Evolutionary conservation across 441 rosid genomes (phyloP).

Genomic region (Aquilaria agallochum): DNA sequence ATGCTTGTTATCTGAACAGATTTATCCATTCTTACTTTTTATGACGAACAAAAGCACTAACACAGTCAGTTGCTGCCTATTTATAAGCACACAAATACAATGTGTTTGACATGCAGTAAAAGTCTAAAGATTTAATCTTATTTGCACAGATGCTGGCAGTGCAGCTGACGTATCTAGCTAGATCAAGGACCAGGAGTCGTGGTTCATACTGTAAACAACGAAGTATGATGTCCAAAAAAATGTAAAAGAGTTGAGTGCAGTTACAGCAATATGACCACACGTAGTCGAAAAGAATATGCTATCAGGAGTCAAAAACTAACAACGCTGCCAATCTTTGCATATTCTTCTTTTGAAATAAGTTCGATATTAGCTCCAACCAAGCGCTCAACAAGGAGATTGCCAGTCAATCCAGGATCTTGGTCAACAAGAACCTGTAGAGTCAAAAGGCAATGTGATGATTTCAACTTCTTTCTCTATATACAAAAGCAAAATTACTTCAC

Average conservation of each 20-base stretch:
- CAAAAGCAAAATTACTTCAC: not conserved
- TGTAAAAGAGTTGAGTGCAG: not conserved
- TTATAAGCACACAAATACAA: too few species aligned
- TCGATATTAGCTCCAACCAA: slow-evolving; percentile 83
- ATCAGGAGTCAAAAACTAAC: slow-evolving; percentile 35
- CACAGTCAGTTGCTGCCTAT: too few species aligned
- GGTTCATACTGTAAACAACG: too few species aligned
- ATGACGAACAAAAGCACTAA: too few species aligned
- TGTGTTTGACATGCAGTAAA: too few species aligned
- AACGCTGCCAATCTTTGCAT: slow-evolving; percentile 75
- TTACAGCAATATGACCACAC: not conserved
- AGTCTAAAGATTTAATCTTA: too few species aligned
- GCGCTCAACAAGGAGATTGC: slow-evolving; percentile 90
- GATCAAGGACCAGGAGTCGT: too few species aligned
- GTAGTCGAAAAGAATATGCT: not conserved
- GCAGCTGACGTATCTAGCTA: too few species aligned
- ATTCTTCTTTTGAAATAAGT: slow-evolving; percentile 90
- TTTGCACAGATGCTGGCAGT: too few species aligned
- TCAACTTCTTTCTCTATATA: not conserved
- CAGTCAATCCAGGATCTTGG: slow-evolving; percentile 83
- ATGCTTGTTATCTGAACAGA: too few species aligned
- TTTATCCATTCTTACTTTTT: too few species aligned
- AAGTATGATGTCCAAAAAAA: not conserved
- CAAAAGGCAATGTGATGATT: not conserved
- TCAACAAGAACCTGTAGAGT: slow-evolving; percentile 64